Base-by-base conservation (phyloP, 352 stramenopile species). In the Phytopythium montanum region DNA sequence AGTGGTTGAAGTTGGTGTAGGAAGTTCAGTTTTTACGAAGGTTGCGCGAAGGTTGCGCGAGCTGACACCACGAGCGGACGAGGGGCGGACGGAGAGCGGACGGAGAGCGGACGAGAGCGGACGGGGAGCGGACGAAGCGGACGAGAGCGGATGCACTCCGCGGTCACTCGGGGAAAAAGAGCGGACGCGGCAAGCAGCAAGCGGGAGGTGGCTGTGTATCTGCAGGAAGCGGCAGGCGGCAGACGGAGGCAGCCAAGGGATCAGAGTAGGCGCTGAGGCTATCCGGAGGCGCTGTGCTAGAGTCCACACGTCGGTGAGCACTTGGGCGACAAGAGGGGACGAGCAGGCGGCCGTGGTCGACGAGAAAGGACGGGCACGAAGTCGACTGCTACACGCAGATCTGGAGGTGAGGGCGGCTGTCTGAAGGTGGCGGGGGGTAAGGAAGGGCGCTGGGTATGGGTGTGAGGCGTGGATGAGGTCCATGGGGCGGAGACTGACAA, bases 81-180 rank as follows among this genome's bases (percentile, higher is more conserved):
- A 28, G 49, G 18, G 29, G 49, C 28, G 49, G 49, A 55, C 49
- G 49, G 29, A 14, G 29, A 34, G 29, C n/a, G 25, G 50, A 28
- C 19, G 29, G 50, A 21, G 29, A 36, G 29, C n/a, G 25, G 50
- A 28, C 19, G 29, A 21, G 21, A 31, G 42, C 23, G 42, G 42
- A 50, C 42, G 42, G 19, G 50, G 16, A 42, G 49, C 28, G 49
- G 49, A 55, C 49, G 49, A n/a, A n/a, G 31, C 31, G 31, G 31
- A 34, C 31, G 29, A 16, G 29, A 36, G 29, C n/a, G 25, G 50
- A 28, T 9, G 29, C 29, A 10, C 5, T 34, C 14, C 25, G 26
- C 42, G 42, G 46, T 53, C 48, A 54, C 28, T 36, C 48, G 48
- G 48, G 44, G 10, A 50, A 50, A 49, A 54, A 54, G 36, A n/a